Conservation (phyloP, 495 filamentous ascomycete genomes). For the Penicillium steckii region DNA sequence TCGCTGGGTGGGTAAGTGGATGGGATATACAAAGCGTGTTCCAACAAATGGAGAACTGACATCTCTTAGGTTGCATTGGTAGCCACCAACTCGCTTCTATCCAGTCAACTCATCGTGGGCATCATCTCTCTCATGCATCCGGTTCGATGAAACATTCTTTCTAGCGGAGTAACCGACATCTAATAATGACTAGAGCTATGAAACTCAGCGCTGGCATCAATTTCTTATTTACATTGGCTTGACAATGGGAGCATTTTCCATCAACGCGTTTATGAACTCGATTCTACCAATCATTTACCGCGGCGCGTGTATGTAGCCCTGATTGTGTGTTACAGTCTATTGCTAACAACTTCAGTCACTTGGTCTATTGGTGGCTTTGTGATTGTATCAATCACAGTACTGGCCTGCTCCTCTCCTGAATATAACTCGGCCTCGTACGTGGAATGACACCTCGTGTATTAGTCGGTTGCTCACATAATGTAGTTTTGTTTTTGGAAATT, state of each 20-base stretch:
- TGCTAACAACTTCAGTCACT: conserved; percentile 36
- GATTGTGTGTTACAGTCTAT: no score
- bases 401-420: conserved; percentile 58
- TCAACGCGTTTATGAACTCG: conserved; percentile 66
- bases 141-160: conserved; percentile 16
- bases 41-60: neutral
- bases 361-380: conserved; percentile 66
- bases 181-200: conserved; percentile 35
- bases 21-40: neutral
- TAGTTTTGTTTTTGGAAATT: conserved; percentile 57
- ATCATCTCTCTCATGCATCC: conserved; percentile 54
- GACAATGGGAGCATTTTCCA: conserved; percentile 56
- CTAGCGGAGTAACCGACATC: neutral
- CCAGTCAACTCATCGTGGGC: conserved; percentile 56
- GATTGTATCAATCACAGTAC: conserved; percentile 63
- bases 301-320: conserved; percentile 38
- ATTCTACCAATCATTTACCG: conserved; percentile 63
- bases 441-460: conserved; percentile 31
- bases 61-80: conserved; percentile 53
- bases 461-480: conserved; percentile 36
- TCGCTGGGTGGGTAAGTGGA: conserved; percentile 61
- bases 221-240: conserved; percentile 68
- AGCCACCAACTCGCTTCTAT: conserved; percentile 43
- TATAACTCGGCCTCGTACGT: conserved; percentile 59
- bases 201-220: conserved; percentile 61